Evolutionary conservation across 768 basidiomycete genomes (phyloP).

Genomic region (Collybia nuda): DNA sequence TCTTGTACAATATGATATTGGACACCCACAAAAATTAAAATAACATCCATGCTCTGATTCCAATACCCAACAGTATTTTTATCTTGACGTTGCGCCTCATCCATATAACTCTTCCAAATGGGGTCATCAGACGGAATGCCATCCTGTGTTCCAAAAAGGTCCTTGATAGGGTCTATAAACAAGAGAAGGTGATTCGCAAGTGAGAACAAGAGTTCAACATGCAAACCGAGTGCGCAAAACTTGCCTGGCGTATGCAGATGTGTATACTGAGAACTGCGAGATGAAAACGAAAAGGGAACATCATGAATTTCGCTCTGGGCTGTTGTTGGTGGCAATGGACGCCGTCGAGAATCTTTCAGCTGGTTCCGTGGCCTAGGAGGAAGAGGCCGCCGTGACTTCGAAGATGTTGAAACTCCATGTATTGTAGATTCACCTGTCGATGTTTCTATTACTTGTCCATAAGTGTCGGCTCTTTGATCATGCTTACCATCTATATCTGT

Average conservation of each 20-base stretch:
- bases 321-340: constrained; percentile 4
- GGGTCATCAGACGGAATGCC: constrained; percentile 9
- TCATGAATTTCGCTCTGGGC: background rate
- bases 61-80: constrained; percentile 7
- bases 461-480: too few species aligned
- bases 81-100: constrained; percentile 10
- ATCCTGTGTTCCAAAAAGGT: constrained; percentile 6
- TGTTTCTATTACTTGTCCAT: too few species aligned
- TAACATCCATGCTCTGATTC: constrained; percentile 16
- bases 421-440: too few species aligned
- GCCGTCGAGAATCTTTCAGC: background rate
- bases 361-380: constrained; percentile 3
- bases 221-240: background rate
- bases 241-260: background rate
- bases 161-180: constrained; percentile 9
- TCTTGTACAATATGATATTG: background rate
- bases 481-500: background rate
- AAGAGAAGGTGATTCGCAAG: background rate
- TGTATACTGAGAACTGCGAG: background rate
- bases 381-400: background rate
- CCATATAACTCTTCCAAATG: constrained; percentile 14
- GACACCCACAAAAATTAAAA: constrained; percentile 11
- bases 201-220: background rate
- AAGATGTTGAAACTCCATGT: background rate
- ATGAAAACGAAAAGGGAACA: constrained; percentile 7